These are phyloP conservation scores for Podaxis rugospora DNA, from an alignment of 768 basidiomycete species.

Conservation along the genomic window DNA sequence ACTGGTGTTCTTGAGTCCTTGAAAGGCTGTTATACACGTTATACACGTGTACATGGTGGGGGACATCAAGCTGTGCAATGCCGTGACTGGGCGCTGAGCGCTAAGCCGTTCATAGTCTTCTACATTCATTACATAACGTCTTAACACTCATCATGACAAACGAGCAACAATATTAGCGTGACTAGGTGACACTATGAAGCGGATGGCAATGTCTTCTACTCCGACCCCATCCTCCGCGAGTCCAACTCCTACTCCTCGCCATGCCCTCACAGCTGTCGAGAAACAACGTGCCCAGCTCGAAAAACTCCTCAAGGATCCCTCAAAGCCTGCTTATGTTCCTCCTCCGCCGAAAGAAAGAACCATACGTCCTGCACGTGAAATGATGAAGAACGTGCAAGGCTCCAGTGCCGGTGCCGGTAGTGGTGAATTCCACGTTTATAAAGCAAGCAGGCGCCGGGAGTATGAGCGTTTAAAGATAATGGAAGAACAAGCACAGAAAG, in stretches of 20 bases:
- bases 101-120: background rate
- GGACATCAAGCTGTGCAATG: background rate
- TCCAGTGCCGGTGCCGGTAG: conserved; percentile 96
- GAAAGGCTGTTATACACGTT: too few species aligned
- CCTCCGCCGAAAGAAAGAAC: conserved; percentile 78
- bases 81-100: background rate
- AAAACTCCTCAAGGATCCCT: conserved; percentile 84
- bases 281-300: conserved; percentile 68
- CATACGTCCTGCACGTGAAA: conserved; percentile 79
- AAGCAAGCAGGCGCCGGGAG: conserved; percentile 88
- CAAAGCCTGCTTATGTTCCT: conserved; percentile 77
- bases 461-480: conserved; percentile 91
- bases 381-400: conserved; percentile 99
- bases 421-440: conserved; percentile 98
- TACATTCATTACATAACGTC: too few species aligned
- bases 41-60: too few species aligned
- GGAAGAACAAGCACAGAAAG: conserved; percentile 78
- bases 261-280: conserved; percentile 50
- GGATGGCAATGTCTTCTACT: conserved; percentile 1
- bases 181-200: background rate
- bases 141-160: background rate
- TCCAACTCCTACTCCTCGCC: conserved; percentile 31
- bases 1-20: too few species aligned
- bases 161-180: background rate
- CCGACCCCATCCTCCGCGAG: conserved; percentile 2